These are phyloP conservation scores for Aspergillus latus DNA, from an alignment of 2,329 filamentous ascomycete species.

Conservation along the genomic window DNA sequence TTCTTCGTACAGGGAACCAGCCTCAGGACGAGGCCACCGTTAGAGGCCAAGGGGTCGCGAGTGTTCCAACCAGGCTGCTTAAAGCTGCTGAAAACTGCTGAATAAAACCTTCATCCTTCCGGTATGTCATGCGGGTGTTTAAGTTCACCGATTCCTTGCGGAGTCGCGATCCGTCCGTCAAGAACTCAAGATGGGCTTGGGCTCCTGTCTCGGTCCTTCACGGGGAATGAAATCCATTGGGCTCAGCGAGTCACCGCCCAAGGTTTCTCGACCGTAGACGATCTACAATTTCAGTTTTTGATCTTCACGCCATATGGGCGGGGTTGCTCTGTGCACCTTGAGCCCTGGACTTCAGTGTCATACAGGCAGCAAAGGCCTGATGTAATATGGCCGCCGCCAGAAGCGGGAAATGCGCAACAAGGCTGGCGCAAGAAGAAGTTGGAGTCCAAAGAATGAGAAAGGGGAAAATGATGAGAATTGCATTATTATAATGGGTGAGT, in stretches of 20 bases:
- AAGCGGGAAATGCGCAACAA: constrained; percentile 6
- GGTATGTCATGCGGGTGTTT: constrained; percentile 34
- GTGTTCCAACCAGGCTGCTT: constrained; percentile 13
- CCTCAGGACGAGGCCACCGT: neutral
- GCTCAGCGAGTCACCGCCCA: constrained; percentile 7
- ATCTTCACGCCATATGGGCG: constrained; percentile 9
- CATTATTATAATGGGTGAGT: neutral
- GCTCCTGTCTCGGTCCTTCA: constrained; percentile 3
- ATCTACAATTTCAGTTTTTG: constrained; percentile 9
- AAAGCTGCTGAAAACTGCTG: neutral
- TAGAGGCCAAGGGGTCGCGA: neutral
- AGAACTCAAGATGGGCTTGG: constrained; percentile 19
- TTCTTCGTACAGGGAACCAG: neutral
- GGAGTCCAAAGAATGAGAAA: neutral
- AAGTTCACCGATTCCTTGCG: constrained; percentile 35
- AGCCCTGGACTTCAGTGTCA: constrained; percentile 7
- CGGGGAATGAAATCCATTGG: neutral
- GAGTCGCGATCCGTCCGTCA: constrained; percentile 32
- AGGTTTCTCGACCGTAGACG: constrained; percentile 12
- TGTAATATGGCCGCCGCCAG: constrained; percentile 1
- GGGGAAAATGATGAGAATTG: constrained; percentile 3
- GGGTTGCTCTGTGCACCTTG: constrained; percentile 9
- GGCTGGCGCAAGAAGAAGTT: neutral
- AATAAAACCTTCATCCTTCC: neutral
- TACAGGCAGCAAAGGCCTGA: constrained; percentile 9